These are phyloP conservation scores for Tolypocladium tundrense DNA, from an alignment of 2,329 filamentous ascomycete genomes.

Conservation along the genomic window DNA sequence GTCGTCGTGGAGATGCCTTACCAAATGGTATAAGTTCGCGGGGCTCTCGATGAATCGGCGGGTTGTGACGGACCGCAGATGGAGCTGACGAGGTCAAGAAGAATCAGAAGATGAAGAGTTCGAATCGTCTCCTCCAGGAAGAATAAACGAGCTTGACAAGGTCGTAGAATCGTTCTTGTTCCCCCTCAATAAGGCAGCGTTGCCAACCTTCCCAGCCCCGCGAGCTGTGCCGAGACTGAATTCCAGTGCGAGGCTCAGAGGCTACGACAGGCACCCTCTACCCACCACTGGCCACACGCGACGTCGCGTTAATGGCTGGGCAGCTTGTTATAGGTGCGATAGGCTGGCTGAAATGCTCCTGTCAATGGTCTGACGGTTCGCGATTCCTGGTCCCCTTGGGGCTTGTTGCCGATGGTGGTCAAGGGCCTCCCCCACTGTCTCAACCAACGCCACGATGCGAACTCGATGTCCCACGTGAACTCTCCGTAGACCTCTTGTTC, in stretches of 20 bases:
- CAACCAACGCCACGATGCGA: neutral
- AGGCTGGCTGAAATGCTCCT: neutral
- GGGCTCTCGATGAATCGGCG: neutral
- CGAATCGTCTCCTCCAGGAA: neutral
- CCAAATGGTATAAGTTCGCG: neutral
- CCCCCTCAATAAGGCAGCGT: neutral
- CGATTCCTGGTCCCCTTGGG: neutral
- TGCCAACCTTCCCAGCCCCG: conserved; percentile 7
- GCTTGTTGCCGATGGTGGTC: neutral
- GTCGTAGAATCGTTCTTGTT: neutral
- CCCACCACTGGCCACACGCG: neutral
- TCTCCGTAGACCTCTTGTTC: too few species aligned
- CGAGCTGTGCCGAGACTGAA: conserved; percentile 10
- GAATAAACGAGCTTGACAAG: neutral
- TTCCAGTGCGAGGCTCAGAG: conserved; percentile 11
- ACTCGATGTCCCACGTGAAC: neutral
- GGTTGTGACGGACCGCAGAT: neutral
- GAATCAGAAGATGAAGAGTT: neutral
- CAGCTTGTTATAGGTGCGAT: neutral
- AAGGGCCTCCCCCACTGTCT: neutral
- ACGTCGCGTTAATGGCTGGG: neutral
- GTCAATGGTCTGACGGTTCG: neutral
- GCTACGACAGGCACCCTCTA: conserved; percentile 2
- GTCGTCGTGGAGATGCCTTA: neutral
- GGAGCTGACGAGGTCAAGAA: neutral